Evolutionary conservation across 768 basidiomycete genomes (phyloP).

Genomic region (Lentinula boryana): DNA sequence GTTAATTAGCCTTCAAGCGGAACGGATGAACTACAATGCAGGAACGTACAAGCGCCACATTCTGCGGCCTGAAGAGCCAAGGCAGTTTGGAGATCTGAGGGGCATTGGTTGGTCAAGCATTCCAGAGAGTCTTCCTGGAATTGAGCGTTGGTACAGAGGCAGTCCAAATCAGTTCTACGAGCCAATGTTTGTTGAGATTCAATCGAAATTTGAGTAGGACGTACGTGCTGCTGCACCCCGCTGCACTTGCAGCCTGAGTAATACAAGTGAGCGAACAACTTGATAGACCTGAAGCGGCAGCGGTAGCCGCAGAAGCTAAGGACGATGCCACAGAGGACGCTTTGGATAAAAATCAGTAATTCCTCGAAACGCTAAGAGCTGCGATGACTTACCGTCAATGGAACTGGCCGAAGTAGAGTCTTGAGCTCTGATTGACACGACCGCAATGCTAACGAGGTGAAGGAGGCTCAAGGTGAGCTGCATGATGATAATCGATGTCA

Average conservation of each 20-base stretch:
- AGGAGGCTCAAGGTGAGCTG: background rate
- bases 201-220: background rate
- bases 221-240: background rate
- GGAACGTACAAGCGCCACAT: background rate
- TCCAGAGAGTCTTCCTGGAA: background rate
- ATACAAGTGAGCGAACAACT: background rate
- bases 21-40: background rate
- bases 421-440: background rate
- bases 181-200: no score
- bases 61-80: background rate
- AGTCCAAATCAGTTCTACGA: background rate
- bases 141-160: conserved; percentile 3
- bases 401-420: background rate
- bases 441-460: background rate
- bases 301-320: background rate
- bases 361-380: background rate
- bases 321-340: background rate
- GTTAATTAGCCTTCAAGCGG: no score
- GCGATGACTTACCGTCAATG: background rate
- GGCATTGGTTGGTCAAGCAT: conserved; percentile 1
- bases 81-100: background rate
- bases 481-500: background rate
- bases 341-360: background rate
- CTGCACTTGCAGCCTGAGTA: background rate
- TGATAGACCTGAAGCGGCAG: background rate